Evolutionary conservation across 768 basidiomycete species (phyloP).

Genomic region (Lactarius sanguifluus): DNA sequence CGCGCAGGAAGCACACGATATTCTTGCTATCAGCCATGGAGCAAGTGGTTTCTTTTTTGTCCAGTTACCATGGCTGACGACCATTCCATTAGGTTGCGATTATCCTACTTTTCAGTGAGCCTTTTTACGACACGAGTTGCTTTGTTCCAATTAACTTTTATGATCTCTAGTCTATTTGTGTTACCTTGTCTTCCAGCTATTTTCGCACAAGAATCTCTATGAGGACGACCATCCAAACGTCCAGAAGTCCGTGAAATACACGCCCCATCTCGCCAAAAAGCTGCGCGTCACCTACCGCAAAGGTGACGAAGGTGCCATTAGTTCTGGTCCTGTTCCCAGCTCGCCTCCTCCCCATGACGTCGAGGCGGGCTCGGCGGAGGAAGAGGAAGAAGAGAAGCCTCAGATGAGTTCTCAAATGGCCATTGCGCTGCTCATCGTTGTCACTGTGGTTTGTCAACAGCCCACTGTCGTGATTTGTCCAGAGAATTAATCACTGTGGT

Average conservation of each 20-base stretch:
- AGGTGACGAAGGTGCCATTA: background rate
- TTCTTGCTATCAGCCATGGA: conserved; percentile 53
- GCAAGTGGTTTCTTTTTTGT: conserved; percentile 36
- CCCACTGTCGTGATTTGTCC: background rate
- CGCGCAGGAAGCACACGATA: conserved; percentile 41
- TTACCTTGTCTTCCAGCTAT: conserved; percentile 56
- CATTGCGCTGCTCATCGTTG: conserved; percentile 37
- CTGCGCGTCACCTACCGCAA: background rate
- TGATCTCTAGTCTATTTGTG: conserved; percentile 46
- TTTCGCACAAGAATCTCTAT: conserved; percentile 56
- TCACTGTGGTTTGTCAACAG: conserved; percentile 41
- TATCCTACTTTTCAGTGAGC: conserved; percentile 53
- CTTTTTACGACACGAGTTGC: background rate
- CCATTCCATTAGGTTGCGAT: conserved; percentile 43
- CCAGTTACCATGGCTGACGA: background rate
- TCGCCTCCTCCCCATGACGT: conserved; percentile 8
- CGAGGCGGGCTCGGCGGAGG: conserved; percentile 27
- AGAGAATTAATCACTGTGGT: background rate
- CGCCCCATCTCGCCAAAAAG: background rate
- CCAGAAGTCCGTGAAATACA: conserved; percentile 11
- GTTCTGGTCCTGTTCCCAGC: conserved; percentile 9
- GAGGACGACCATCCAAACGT: conserved; percentile 35
- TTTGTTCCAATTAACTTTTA: background rate
- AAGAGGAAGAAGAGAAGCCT: conserved; percentile 37
- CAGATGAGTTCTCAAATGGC: conserved; percentile 39